Conservation (phyloP, 139 green algal genomes). For the Coccomyxa sp. region DNA sequence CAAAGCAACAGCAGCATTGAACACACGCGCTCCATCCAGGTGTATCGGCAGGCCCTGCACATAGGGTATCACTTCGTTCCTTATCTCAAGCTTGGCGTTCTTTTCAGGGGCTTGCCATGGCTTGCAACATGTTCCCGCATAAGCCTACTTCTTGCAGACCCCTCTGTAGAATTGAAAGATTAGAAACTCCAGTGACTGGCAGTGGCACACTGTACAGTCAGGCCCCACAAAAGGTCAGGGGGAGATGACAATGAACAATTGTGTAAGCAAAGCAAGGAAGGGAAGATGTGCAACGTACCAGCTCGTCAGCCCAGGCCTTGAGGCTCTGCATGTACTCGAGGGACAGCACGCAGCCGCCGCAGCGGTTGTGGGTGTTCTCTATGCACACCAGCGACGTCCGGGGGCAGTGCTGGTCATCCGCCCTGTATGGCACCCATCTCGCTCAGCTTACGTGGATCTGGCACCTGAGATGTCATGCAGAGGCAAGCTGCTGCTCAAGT, state of each 20-base stretch:
- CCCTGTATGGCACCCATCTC: conserved; percentile 24
- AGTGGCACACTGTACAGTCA: too few species aligned
- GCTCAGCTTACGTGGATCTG: too few species aligned
- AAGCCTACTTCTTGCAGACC: too few species aligned
- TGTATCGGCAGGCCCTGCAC: conserved; percentile 41
- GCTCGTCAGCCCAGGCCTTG: conserved; percentile 5
- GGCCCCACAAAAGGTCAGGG: too few species aligned
- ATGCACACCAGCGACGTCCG: conserved; percentile 51
- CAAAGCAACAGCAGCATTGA: conserved; percentile 52
- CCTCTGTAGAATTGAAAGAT: too few species aligned
- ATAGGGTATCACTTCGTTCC: neutral
- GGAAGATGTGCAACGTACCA: too few species aligned
- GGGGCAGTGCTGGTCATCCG: conserved; percentile 65
- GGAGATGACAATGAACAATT: too few species aligned
- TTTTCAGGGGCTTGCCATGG: too few species aligned
- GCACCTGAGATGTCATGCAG: neutral
- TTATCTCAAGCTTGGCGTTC: neutral
- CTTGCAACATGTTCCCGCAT: too few species aligned
- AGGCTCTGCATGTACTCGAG: conserved; percentile 47
- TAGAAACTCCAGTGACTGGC: too few species aligned
- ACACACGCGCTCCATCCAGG: conserved; percentile 72
- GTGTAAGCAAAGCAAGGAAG: too few species aligned
- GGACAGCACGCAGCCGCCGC: conserved; percentile 51
- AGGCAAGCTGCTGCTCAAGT: too few species aligned
- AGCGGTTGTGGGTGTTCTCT: conserved; percentile 77